Evolutionary conservation across 2,329 filamentous ascomycete species (phyloP), one percentile per base, ranked within the genome.

Genomic region (Sarocladiaceae sp.): DNA sequence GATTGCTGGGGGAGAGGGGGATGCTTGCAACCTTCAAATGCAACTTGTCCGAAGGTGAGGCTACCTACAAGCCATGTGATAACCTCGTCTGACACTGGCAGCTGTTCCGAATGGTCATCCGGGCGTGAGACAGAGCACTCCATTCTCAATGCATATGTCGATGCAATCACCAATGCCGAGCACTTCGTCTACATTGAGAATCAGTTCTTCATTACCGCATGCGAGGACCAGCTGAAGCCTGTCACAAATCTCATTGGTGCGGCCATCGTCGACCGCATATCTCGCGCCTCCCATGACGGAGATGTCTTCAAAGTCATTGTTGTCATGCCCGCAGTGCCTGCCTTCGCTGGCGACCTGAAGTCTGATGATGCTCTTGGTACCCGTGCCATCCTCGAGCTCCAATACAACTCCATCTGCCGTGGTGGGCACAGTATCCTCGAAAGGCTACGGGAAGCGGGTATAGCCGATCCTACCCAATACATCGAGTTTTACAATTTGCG

Each of bases 191-290:
- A 91, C 66, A 90, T 92, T 31, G 87, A 92, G 65, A 91, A 92
- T 61, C 60, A 90, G 75, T 94, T 94, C 73, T 94, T 94, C 75
- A 94, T 94, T 68, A 94, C 89, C 0, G 87, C 88, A 2, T 92
- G 88, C 1, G 77, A 75, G 46, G 77, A 87, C 51, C 71, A 83
- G 53, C 88, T 91, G 64, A 77, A 78, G 55, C 87, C 89, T 1
- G 82, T 95, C 42, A 78, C 77, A 61, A 94, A 95, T 70, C 83
- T 85, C 65, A 86, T 95, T 55, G 89, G 89, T 42, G 83, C 82
- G 5, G 87, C 87, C 25, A 87, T 95, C 49, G 89, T 90, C 6
- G 84, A 90, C 57, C 82, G 90, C 31, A 87, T 93, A 57, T 62
- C 90, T 18, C 83, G 85, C 29, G 90, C 90, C 17, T 79, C 86